Conservation (phyloP, 2,329 filamentous ascomycete species). For the Ceratocystis lukuohia region DNA sequence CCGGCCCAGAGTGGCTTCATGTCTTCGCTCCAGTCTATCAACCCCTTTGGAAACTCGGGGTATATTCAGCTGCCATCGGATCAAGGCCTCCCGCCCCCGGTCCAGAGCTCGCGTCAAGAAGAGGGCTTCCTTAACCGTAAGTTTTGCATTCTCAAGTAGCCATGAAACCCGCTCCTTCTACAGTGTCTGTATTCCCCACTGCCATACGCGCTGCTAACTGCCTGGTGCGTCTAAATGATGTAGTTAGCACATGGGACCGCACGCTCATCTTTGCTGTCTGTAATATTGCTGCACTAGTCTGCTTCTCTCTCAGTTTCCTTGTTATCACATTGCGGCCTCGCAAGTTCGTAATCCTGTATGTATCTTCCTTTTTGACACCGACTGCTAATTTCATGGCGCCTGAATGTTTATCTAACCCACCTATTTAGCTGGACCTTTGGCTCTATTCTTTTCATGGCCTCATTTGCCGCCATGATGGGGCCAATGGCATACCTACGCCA, state of each 20-base stretch:
- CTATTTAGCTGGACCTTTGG: slow-evolving; percentile 77
- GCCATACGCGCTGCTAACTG: slow-evolving; percentile 16
- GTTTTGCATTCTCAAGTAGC: slow-evolving; percentile 28
- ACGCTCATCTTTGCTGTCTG: slow-evolving; percentile 83
- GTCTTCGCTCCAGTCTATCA: slow-evolving; percentile 68
- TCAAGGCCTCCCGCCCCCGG: slow-evolving; percentile 36
- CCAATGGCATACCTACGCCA: slow-evolving; percentile 72
- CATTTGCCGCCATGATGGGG: slow-evolving; percentile 91
- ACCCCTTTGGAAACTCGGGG: slow-evolving; percentile 74
- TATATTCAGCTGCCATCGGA: slow-evolving; percentile 73
- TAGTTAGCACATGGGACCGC: slow-evolving; percentile 96
- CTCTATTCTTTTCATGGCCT: slow-evolving; percentile 75
- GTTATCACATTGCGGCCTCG: slow-evolving; percentile 65
- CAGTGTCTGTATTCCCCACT: background rate
- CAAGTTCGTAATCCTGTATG: slow-evolving; percentile 97
- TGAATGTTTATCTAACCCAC: background rate
- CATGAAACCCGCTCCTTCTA: background rate
- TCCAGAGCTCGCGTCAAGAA: slow-evolving; percentile 72
- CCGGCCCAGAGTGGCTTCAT: slow-evolving; percentile 57
- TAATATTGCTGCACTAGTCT: slow-evolving; percentile 75
- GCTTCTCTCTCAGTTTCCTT: slow-evolving; percentile 74
- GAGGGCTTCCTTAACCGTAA: slow-evolving; percentile 92
- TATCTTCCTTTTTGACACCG: slow-evolving; percentile 27
- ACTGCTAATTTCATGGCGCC: background rate
- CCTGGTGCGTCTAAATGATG: slow-evolving; percentile 24